Evolutionary conservation across 345 rosid genomes (phyloP), one percentile per base, ranked within the genome.

Genomic region (Moricandia arvensis): DNA sequence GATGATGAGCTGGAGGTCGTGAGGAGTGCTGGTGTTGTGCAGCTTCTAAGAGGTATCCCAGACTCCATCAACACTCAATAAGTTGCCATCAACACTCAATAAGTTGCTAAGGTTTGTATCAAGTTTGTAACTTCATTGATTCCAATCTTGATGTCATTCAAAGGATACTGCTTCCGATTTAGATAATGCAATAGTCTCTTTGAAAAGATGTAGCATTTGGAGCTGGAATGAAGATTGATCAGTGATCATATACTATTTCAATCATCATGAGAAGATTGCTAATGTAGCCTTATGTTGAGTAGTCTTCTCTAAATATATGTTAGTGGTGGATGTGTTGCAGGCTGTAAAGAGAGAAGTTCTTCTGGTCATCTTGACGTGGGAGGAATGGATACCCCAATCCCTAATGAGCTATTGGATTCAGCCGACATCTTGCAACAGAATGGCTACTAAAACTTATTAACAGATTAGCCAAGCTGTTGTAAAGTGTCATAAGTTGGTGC

Each of bases 281-380:
- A 43, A 45, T 66, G 24, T 18, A 26, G 6, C 33, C 4, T 30
- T 30, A 30, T 30, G 33, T 30, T 31, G 63, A 29, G 16, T 66
- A 12, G 29, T 3, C 57, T 26, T 0, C 15, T 69, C 43, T 38
- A 35, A 63, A 51, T 9, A 54, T 30, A 16, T 55, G 45, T 45
- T 71, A 54, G 21, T 60, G 66, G 55, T 53, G 59, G n/a, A 0
- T n/a, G 29, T 75, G 31, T 72, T 27, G 66, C 80, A 90, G 98
- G 24, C 2, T 57, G 97, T 96, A 53, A 89, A 83, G 81, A 78
- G 69, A 82, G 87, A 89, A 2, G 92, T 90, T 75, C 95, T 91
- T 75, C 89, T 93, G 0, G 90, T 91, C 27, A 91, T 94, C 79
- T 80, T 94, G 97, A 94, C 82, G 98, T 89, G 15, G 98, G 98